Evolutionary conservation across 805 yeast genomes (phyloP).

Genomic region (Kluyveromyces dobzhanskii): DNA sequence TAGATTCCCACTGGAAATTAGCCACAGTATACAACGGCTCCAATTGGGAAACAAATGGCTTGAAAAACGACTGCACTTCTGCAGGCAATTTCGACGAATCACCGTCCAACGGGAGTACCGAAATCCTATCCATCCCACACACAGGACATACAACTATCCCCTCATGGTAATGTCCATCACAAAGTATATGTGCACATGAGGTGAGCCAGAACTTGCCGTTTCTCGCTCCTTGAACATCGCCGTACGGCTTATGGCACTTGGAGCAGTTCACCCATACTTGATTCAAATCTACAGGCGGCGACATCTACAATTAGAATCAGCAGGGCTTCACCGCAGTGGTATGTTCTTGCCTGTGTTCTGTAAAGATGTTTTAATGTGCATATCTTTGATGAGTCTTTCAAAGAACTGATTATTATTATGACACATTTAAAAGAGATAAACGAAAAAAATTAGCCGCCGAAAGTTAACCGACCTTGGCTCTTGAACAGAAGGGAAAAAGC

Average conservation of each 20-base stretch:
- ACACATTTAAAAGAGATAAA: too few relatives aligned
- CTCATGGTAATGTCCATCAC: constrained; percentile 22
- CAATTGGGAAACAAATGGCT: constrained; percentile 19
- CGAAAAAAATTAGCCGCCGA: too few relatives aligned
- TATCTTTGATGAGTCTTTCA: too few relatives aligned
- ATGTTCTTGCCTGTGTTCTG: too few relatives aligned
- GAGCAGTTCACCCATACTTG: constrained; percentile 3
- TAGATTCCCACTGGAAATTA: constrained; percentile 22
- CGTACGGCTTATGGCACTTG: constrained; percentile 1
- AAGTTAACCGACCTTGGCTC: too few relatives aligned
- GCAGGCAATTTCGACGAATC: constrained; percentile 16
- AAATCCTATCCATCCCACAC: constrained; percentile 16
- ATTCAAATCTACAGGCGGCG: neutral
- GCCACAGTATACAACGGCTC: constrained; percentile 23
- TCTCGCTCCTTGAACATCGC: neutral
- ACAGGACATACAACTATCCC: constrained; percentile 11
- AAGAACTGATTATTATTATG: too few relatives aligned
- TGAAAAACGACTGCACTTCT: constrained; percentile 20
- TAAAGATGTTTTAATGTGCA: too few relatives aligned
- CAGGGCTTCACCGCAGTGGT: too few relatives aligned
- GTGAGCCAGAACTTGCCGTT: constrained; percentile 20
- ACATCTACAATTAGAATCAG: too few relatives aligned
- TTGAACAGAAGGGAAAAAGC: too few relatives aligned
- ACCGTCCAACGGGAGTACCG: constrained; percentile 13
- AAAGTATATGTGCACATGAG: constrained; percentile 33